phyloP scores from a whole-genome alignment of 257 asterid genomes.

The Phtheirospermum japonicum region DNA sequence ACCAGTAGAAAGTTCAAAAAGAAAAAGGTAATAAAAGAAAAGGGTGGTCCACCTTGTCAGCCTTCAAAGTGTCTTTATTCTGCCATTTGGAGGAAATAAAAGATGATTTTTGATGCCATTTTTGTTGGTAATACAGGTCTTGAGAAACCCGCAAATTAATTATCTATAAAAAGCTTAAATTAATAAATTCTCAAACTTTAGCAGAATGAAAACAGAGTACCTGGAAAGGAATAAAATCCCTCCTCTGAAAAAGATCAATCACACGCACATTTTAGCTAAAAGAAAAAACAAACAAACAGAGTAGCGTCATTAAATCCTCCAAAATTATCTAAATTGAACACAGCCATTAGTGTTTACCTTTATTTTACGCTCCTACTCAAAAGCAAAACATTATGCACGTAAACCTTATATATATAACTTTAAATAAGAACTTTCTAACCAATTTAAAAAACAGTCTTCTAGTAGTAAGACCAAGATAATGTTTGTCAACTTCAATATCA shows the following conservation, averaged over 20 bases:
- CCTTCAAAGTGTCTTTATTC: no score
- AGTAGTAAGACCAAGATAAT: no score
- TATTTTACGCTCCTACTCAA: not conserved
- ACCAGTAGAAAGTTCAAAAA: not conserved
- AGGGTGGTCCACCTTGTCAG: no score
- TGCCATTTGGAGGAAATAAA: no score
- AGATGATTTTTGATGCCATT: no score
- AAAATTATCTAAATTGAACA: slow-evolving; percentile 4
- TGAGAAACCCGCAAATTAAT: not conserved
- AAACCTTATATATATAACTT: no score
- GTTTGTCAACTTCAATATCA: no score
- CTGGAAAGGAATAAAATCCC: not conserved
- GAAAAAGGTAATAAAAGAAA: no score
- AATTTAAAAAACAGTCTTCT: no score
- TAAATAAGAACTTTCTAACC: no score
- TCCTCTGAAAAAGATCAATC: not conserved
- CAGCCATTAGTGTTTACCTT: slow-evolving; percentile 2
- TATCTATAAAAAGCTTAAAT: slow-evolving; percentile 6
- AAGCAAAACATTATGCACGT: not conserved
- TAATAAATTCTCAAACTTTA: not conserved
- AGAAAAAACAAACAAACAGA: slow-evolving; percentile 5
- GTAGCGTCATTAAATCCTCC: not conserved
- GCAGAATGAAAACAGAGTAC: slow-evolving; percentile 20
- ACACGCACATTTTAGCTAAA: no score
- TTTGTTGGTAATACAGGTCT: no score